Conservation (phyloP, 2,329 filamentous ascomycete species). For the Colletotrichum tropicale region DNA sequence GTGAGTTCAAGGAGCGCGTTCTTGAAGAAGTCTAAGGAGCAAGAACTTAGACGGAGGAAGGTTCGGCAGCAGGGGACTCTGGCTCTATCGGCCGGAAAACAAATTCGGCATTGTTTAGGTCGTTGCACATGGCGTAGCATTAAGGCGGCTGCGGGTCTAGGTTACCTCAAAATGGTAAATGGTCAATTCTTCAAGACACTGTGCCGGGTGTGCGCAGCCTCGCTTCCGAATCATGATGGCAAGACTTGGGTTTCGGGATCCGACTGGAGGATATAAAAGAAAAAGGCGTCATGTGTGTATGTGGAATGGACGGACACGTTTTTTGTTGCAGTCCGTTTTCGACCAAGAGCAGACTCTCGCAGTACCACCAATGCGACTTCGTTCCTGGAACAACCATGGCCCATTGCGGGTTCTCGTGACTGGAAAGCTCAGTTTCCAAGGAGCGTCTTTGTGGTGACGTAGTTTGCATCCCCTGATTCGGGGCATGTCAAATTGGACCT, state of each 20-base stretch:
- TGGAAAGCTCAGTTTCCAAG: background rate
- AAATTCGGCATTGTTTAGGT: conserved; percentile 41
- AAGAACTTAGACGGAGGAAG: conserved; percentile 45
- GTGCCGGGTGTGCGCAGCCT: conserved; percentile 13
- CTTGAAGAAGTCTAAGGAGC: conserved; percentile 86
- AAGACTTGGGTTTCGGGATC: conserved; percentile 15
- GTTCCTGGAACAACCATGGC: background rate
- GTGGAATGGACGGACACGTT: conserved; percentile 12
- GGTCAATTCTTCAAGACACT: conserved; percentile 20
- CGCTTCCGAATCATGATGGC: conserved; percentile 16
- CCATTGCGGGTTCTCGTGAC: background rate
- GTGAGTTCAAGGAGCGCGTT: conserved; percentile 99
- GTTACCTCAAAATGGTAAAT: conserved; percentile 35
- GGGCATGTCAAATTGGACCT: background rate
- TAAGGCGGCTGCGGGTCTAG: conserved; percentile 44
- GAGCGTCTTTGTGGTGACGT: background rate
- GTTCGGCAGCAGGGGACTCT: conserved; percentile 35
- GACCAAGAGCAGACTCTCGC: background rate
- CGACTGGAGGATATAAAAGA: background rate
- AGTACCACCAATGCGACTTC: background rate
- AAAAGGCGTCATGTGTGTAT: conserved; percentile 15
- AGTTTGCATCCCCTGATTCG: background rate
- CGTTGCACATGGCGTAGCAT: conserved; percentile 50
- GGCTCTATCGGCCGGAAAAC: conserved; percentile 20
- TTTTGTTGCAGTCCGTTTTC: conserved; percentile 2